Conservation (phyloP, 2,329 filamentous ascomycete species). For the Metarhizium brunneum region DNA sequence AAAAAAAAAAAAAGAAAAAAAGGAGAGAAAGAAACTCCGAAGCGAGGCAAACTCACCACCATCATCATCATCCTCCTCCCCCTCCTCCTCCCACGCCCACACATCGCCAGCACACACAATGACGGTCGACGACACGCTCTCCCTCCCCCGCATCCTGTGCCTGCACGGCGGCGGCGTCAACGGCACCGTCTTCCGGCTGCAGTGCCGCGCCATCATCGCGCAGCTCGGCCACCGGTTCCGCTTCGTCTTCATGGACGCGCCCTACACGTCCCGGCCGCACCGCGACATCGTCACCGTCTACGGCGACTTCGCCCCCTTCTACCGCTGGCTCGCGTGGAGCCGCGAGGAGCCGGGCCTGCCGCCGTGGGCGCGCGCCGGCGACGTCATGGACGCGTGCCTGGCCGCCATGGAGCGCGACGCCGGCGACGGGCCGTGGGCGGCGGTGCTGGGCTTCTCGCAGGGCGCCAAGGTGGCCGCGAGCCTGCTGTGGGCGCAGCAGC, state of each 20-base stretch:
- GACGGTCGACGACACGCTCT: constrained; percentile 4
- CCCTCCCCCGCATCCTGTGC: constrained; percentile 61
- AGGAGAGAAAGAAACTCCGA: too few species aligned
- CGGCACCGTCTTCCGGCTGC: constrained; percentile 56
- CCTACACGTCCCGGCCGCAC: constrained; percentile 53
- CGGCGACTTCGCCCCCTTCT: constrained; percentile 56
- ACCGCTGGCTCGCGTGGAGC: constrained; percentile 50
- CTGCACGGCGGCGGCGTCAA: constrained; percentile 75
- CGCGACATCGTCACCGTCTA: constrained; percentile 57
- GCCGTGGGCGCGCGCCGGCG: constrained; percentile 31
- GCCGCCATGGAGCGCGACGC: constrained; percentile 44
- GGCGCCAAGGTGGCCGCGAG: constrained; percentile 54
- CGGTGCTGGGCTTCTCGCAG: constrained; percentile 56
- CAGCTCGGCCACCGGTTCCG: constrained; percentile 51
- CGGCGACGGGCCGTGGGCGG: constrained; percentile 49
- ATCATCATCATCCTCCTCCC: too few species aligned
- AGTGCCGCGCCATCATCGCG: constrained; percentile 47
- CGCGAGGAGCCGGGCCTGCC: constrained; percentile 39
- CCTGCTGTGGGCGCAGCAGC: constrained; percentile 51
- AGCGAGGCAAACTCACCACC: too few species aligned
- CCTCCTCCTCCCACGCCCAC: background rate
- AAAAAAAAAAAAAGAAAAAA: too few species aligned
- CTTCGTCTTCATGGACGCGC: constrained; percentile 63
- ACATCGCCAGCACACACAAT: background rate
- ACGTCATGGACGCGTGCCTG: constrained; percentile 29